Evolutionary conservation across 495 filamentous ascomycete genomes (phyloP), one percentile per base, ranked within the genome.

Genomic region (Elaphomyces granulatus): DNA sequence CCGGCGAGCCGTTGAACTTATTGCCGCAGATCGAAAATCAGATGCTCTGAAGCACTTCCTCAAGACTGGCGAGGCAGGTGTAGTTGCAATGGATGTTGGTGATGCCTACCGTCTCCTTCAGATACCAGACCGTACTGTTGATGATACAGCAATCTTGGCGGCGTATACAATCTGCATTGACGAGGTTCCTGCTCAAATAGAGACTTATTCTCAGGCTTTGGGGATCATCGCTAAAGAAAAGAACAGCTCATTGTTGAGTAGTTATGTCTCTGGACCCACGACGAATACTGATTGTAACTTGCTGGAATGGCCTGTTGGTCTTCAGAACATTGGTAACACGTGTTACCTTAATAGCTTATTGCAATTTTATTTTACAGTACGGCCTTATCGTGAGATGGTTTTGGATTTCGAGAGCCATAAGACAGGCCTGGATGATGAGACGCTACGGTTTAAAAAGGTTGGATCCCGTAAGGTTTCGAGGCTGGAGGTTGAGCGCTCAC

Each of bases 331-430:
- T 45, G 86, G 88, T 32, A 95, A 95, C 47, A 99, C 90, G 1
- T 99, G 90, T 57, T 99, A 99, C 49, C 72, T 99, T 30, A 96
- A 96, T 61, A 96, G 90, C 55, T 70, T 99, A 20, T 61, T 99
- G 9, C 90, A 99, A 49, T 96, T 92, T 49, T 87, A 92, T 53
- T 95, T 90, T 53, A 86, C 87, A 1, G 72, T 99, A 31, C 79
- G 75, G 38, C 78, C 85, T 4, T 70, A 93, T 28, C 75, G 88
- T 20, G 71, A 93, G 12, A 71, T 96, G 52, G 76, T 93, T 3
- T 59, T 92, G 36, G 62, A 81, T 23, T 78, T 80, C 43, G 75
- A 92, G 23, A 57, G 71, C 21, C 71, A 75, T 40, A 72, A 75
- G 43, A 75, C 83, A 56, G 73, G 77, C 16, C 45, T 78, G 15